Evolutionary conservation across 768 basidiomycete species (phyloP).

Genomic region (Suillus sp.): DNA sequence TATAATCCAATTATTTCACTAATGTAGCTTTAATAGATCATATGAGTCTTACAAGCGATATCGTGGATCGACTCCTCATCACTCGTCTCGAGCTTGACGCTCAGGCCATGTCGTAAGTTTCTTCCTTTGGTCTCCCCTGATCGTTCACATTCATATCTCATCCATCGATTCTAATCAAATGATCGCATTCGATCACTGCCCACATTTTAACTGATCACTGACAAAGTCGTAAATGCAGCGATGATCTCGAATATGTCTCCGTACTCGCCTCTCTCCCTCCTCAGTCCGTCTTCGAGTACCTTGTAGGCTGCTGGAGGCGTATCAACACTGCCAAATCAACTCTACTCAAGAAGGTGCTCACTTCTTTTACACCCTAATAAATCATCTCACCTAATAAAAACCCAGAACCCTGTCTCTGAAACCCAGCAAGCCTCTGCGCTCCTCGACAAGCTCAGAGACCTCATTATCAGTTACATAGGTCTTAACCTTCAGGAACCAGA

Average conservation of each 20-base stretch:
- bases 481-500: slow-evolving; percentile 88
- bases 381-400: slow-evolving; percentile 31
- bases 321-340: slow-evolving; percentile 55
- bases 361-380: slow-evolving; percentile 23
- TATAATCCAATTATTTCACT: neutral
- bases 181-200: neutral
- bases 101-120: slow-evolving; percentile 63
- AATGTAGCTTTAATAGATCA: slow-evolving; percentile 28
- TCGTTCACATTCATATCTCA: neutral
- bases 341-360: slow-evolving; percentile 62
- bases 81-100: slow-evolving; percentile 83
- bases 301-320: slow-evolving; percentile 93
- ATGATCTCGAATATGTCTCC: slow-evolving; percentile 73
- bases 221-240: slow-evolving; percentile 40
- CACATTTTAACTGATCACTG: slow-evolving; percentile 1
- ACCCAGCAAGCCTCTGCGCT: slow-evolving; percentile 58
- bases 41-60: slow-evolving; percentile 52
- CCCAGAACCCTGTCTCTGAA: slow-evolving; percentile 56
- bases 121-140: neutral
- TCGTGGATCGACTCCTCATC: slow-evolving; percentile 81
- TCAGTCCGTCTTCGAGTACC: slow-evolving; percentile 83
- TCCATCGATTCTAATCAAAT: slow-evolving; percentile 7
- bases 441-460: slow-evolving; percentile 78
- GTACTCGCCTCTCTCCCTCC: slow-evolving; percentile 77
- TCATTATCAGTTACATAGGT: slow-evolving; percentile 88